phyloP scores from a whole-genome alignment of 2,329 filamentous ascomycete genomes.

The Pyricularia sp. region DNA sequence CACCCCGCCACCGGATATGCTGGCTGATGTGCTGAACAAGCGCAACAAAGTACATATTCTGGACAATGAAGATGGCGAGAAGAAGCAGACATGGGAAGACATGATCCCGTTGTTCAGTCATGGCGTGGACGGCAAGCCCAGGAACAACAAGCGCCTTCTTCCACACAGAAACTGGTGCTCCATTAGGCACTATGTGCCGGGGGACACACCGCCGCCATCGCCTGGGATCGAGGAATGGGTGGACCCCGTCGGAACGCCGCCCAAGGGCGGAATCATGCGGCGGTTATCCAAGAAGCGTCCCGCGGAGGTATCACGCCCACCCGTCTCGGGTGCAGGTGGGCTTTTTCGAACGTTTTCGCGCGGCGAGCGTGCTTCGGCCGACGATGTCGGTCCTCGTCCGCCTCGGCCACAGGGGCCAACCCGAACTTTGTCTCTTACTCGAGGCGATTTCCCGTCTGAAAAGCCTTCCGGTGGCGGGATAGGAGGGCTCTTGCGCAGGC shows the following conservation, averaged over 20 bases:
- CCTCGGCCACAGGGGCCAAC: slow-evolving; percentile 16
- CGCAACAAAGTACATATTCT: slow-evolving; percentile 71
- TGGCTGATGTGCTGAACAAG: slow-evolving; percentile 87
- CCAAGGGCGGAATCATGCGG: slow-evolving; percentile 29
- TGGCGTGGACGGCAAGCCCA: slow-evolving; percentile 75
- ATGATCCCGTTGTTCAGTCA: slow-evolving; percentile 90
- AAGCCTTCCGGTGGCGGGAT: slow-evolving; percentile 9
- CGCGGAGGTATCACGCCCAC: slow-evolving; percentile 33
- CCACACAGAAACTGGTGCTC: slow-evolving; percentile 94
- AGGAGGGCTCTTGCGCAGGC: slow-evolving; percentile 15
- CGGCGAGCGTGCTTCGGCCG: slow-evolving; percentile 19
- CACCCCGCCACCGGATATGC: slow-evolving; percentile 70
- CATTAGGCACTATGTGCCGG: slow-evolving; percentile 72
- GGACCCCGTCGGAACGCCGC: slow-evolving; percentile 5
- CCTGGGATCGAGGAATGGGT: slow-evolving; percentile 36
- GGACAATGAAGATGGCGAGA: slow-evolving; percentile 22
- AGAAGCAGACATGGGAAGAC: slow-evolving; percentile 69
- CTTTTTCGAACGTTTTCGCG: slow-evolving; percentile 33
- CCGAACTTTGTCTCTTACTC: slow-evolving; percentile 1
- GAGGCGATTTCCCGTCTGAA: background rate
- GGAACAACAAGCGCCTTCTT: slow-evolving; percentile 83
- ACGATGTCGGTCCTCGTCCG: slow-evolving; percentile 8
- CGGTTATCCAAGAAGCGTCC: slow-evolving; percentile 28
- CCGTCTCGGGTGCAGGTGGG: slow-evolving; percentile 29
- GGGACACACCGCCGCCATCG: slow-evolving; percentile 57